These are phyloP conservation scores for Millerago galiae DNA, from an alignment of 805 yeast genomes.

Conservation along the genomic window DNA sequence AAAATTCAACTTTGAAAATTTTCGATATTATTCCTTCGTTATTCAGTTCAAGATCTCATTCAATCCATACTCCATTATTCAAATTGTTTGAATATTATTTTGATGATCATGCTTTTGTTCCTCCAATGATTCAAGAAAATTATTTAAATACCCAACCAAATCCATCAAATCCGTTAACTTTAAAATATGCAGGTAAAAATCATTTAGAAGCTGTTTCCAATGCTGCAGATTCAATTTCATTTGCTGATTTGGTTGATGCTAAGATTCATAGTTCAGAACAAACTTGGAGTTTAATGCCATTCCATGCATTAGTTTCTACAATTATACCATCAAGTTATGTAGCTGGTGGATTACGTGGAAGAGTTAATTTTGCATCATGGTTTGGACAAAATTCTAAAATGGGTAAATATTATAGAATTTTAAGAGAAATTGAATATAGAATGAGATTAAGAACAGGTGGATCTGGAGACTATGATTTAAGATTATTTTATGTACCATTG, in stretches of 20 bases:
- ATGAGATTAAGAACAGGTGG: conserved; percentile 74
- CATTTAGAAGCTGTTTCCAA: conserved; percentile 59
- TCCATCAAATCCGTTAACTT: conserved; percentile 27
- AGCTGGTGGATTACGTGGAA: conserved; percentile 61
- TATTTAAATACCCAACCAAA: conserved; percentile 64
- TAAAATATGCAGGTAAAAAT: conserved; percentile 16
- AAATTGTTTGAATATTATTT: conserved; percentile 86
- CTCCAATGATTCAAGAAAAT: conserved; percentile 94
- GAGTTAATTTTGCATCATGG: conserved; percentile 79
- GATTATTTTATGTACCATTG: conserved; percentile 70
- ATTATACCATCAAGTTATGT: conserved; percentile 72
- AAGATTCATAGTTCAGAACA: conserved; percentile 87
- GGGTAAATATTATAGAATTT: conserved; percentile 66
- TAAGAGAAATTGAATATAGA: conserved; percentile 87
- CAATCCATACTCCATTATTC: conserved; percentile 50
- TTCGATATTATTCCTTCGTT: conserved; percentile 78
- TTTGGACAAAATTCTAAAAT: conserved; percentile 85
- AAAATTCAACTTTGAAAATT: conserved; percentile 84
- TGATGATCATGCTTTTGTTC: conserved; percentile 91
- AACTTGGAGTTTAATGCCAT: conserved; percentile 89
- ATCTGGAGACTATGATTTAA: conserved; percentile 67
- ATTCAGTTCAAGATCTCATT: conserved; percentile 54
- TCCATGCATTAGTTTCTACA: conserved; percentile 82
- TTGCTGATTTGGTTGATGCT: conserved; percentile 74
- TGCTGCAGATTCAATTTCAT: conserved; percentile 87